These are phyloP conservation scores for Eragrostis tef DNA, from an alignment of 202 grass and related monocot species.

Conservation along the genomic window DNA sequence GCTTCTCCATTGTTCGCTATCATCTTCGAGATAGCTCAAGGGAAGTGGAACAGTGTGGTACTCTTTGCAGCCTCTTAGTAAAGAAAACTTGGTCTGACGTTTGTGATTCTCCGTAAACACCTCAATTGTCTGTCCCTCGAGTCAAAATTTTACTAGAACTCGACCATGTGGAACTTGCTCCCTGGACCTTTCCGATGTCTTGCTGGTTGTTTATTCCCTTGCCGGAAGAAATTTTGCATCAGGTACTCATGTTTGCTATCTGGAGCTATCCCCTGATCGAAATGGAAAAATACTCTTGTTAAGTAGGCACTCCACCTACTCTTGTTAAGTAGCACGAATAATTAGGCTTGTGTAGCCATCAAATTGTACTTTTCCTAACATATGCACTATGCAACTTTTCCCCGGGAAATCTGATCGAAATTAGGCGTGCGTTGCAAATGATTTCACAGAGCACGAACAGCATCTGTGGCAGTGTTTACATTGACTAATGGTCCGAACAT, in stretches of 20 bases:
- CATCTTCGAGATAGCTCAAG: neutral
- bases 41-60: conserved; percentile 34
- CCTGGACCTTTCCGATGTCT: neutral
- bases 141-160: neutral
- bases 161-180: neutral
- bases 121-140: neutral
- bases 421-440: neutral
- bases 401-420: neutral
- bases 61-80: conserved; percentile 10
- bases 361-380: neutral
- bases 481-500: neutral
- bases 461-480: neutral
- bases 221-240: neutral
- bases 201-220: neutral
- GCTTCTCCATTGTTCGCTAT: neutral
- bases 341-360: neutral
- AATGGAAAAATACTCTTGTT: neutral
- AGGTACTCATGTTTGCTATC: neutral
- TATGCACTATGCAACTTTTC: neutral
- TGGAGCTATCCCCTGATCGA: no score
- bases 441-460: neutral
- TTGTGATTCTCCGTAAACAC: neutral
- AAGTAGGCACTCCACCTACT: neutral
- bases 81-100: conserved; percentile 8
- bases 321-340: neutral